Evolutionary conservation across 768 basidiomycete genomes (phyloP).

Genomic region (Atractiella rhizophila): DNA sequence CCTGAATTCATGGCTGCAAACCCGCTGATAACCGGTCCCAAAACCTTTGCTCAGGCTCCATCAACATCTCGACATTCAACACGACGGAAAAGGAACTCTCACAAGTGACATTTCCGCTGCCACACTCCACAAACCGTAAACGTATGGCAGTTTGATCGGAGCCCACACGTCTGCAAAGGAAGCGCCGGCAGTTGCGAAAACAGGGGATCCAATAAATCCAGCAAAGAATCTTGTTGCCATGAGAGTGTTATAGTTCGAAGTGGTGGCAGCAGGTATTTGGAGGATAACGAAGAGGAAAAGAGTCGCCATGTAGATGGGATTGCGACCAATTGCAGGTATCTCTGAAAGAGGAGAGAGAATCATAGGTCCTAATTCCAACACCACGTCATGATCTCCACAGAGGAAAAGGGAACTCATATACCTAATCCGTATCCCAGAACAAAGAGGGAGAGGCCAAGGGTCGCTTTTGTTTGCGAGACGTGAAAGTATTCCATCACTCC

Average conservation of each 20-base stretch:
- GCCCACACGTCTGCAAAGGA: constrained; percentile 19
- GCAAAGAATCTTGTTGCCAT: constrained; percentile 20
- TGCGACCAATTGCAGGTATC: constrained; percentile 21
- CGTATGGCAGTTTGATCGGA: constrained; percentile 16
- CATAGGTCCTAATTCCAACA: not conserved
- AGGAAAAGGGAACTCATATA: too few species aligned
- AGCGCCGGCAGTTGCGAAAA: constrained; percentile 22
- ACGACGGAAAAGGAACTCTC: too few species aligned
- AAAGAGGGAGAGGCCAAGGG: constrained; percentile 21
- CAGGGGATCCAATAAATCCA: constrained; percentile 22
- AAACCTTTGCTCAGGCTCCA: too few species aligned
- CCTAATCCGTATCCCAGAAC: constrained; percentile 22
- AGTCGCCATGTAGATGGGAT: constrained; percentile 20
- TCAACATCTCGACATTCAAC: too few species aligned
- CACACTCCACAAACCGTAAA: constrained; percentile 18
- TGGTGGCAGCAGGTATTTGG: constrained; percentile 19
- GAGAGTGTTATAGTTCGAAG: constrained; percentile 20
- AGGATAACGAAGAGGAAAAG: constrained; percentile 18
- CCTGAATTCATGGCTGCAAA: constrained; percentile 21
- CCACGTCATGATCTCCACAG: not conserved
- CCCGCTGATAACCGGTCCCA: constrained; percentile 18
- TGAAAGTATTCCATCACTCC: constrained; percentile 12
- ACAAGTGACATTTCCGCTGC: too few species aligned
- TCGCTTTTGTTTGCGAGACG: constrained; percentile 10
- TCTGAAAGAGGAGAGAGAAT: constrained; percentile 16